Conservation (phyloP, 768 basidiomycete species). For the Suillus brevipes region DNA sequence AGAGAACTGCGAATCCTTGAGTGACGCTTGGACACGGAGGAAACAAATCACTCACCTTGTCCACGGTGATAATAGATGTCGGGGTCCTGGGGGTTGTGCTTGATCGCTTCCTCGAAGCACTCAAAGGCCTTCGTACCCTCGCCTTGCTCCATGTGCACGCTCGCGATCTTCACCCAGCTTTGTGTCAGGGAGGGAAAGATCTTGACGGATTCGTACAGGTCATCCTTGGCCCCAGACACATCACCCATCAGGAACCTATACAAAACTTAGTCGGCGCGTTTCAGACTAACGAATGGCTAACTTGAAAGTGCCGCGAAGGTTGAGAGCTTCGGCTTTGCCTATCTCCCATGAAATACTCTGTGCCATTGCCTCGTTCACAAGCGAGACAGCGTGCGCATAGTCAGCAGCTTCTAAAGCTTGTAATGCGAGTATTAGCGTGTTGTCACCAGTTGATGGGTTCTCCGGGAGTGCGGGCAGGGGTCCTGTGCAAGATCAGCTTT, state of each 20-base stretch:
- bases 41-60: slow-evolving; percentile 57
- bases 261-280: neutral
- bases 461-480: slow-evolving; percentile 72
- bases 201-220: slow-evolving; percentile 75
- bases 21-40: neutral
- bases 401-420: slow-evolving; percentile 84
- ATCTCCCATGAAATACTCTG: slow-evolving; percentile 79
- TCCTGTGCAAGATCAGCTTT: slow-evolving; percentile 38
- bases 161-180: slow-evolving; percentile 93
- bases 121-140: slow-evolving; percentile 80
- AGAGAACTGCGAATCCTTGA: slow-evolving; percentile 59
- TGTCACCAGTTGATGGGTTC: slow-evolving; percentile 74
- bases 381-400: slow-evolving; percentile 75
- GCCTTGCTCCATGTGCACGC: slow-evolving; percentile 95
- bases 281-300: slow-evolving; percentile 36
- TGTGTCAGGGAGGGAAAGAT: slow-evolving; percentile 75
- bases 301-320: slow-evolving; percentile 96
- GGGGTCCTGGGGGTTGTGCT: slow-evolving; percentile 79
- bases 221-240: slow-evolving; percentile 76
- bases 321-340: slow-evolving; percentile 85
- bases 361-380: slow-evolving; percentile 82
- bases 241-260: slow-evolving; percentile 86
- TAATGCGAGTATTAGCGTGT: slow-evolving; percentile 76
- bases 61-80: slow-evolving; percentile 99
- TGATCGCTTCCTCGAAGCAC: slow-evolving; percentile 88